Evolutionary conservation across 345 rosid species (phyloP).

Genomic region (Trapa incisa): DNA sequence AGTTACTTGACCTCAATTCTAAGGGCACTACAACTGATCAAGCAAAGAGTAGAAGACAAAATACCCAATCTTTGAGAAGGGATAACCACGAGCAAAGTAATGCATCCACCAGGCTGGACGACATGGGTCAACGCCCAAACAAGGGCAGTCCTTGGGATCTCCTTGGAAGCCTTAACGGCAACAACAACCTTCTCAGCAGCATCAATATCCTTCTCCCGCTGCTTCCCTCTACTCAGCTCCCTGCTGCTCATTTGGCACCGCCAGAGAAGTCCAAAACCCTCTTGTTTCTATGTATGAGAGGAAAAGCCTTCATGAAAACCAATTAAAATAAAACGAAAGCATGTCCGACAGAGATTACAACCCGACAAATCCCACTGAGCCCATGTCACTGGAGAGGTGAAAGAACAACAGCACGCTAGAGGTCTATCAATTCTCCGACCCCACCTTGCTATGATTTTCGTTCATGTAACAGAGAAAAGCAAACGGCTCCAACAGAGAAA

Average conservation of each 20-base stretch:
- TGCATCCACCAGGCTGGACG: constrained; percentile 91
- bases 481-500: constrained; percentile 16
- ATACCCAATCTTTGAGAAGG: constrained; percentile 62
- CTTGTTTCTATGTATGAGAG: background rate
- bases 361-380: background rate
- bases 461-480: constrained; percentile 23
- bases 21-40: background rate
- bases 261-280: background rate
- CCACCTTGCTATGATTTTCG: constrained; percentile 21
- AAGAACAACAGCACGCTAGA: constrained; percentile 4
- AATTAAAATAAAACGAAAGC: background rate
- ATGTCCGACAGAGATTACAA: background rate
- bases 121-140: constrained; percentile 99
- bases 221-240: constrained; percentile 28
- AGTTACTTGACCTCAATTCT: background rate
- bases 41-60: background rate
- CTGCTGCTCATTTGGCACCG: constrained; percentile 6
- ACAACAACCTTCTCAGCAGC: constrained; percentile 72
- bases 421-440: constrained; percentile 26
- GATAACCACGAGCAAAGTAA: constrained; percentile 79
- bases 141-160: constrained; percentile 79
- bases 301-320: constrained; percentile 8
- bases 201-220: constrained; percentile 35
- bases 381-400: constrained; percentile 5
- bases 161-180: constrained; percentile 93